A percentile compares a stretch with the other conserved stretches of the same genome.
Conservation (phyloP, 345 rosid species). For the Eutrema japonicum region DNA sequence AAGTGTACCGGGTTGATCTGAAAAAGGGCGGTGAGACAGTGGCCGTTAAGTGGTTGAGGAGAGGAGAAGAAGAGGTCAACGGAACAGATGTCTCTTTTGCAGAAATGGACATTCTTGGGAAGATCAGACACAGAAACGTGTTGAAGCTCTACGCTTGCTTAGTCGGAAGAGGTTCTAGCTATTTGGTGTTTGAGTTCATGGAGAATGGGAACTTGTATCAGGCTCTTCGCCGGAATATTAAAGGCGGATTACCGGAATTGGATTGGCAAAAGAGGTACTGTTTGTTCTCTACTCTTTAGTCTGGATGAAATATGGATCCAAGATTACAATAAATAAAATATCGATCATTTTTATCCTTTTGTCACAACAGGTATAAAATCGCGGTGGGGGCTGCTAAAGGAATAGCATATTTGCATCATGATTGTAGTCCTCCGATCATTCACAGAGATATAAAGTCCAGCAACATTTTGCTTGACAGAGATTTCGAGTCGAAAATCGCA, state of each 20-base stretch:
- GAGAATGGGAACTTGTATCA: conserved; percentile 72
- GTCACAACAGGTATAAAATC: conserved; percentile 58
- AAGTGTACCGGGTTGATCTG: conserved; percentile 76
- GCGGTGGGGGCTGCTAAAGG: conserved; percentile 88
- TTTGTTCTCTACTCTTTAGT: background rate
- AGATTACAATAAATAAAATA: background rate
- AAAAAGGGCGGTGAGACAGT: conserved; percentile 66
- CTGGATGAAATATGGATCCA: conserved; percentile 5
- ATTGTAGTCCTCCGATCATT: conserved; percentile 75
- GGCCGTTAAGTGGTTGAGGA: conserved; percentile 77
- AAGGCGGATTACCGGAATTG: conserved; percentile 60
- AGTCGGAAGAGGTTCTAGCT: conserved; percentile 61
- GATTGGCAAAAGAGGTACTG: conserved; percentile 72
- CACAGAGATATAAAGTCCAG: conserved; percentile 91
- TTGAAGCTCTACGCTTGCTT: conserved; percentile 79
- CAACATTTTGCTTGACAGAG: conserved; percentile 71
- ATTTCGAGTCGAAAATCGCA: conserved; percentile 78
- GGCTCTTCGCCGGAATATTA: conserved; percentile 58
- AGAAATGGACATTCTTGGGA: conserved; percentile 83
- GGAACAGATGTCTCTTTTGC: conserved; percentile 59
- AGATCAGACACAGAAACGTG: conserved; percentile 78
- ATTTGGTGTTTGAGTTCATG: conserved; percentile 87
- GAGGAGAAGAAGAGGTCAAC: conserved; percentile 49
- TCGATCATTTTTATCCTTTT: background rate
- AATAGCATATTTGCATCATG: conserved; percentile 84